Evolutionary conservation across 2,329 filamentous ascomycete genomes (phyloP), one percentile per base, ranked within the genome.

Genomic region (Cladosporium oxysporum): DNA sequence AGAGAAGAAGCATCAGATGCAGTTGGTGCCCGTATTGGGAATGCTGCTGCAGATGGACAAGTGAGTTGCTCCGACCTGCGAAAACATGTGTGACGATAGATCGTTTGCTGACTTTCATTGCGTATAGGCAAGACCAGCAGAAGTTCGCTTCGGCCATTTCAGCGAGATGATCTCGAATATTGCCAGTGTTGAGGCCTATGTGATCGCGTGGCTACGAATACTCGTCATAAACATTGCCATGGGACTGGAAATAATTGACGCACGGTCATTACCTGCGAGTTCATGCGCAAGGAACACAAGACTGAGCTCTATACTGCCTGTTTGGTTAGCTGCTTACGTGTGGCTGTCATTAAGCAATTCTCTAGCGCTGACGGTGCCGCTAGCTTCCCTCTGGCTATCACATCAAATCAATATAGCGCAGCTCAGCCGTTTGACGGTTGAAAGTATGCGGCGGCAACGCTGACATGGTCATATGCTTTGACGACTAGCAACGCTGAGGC

Each of bases 61-160:
- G 88, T 91, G 80, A 80, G 89, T 83, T 23, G 33, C 16, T 11
- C 4, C 12, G 10, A 12, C 14, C 1, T 5, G 7, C 7, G 16
- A 3, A 18, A 14, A 28, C 18, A 29, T 37, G 37, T 21, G 49
- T 64, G 65, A 26, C 58, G 64, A 52, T 64, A 18, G 5, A 29
- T 26, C 8, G 5, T 50, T 58, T 69, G 62, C 75, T 79, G 68
- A 77, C 68, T 29, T 55, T 44, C 41, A 5, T 57, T 58, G 14
- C 33, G 44, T 62, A 67, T 66, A 88, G 85, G 72, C 87, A 85
- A 71, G 93, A 97, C 71, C 91, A 95, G 79, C 89, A 95, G 79
- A 94, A 92, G 79, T 96, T 92, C 92, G 87, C 90, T 79, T 86
- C 88, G 21, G 92, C 90, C 2, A 88, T 96, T 58, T 82, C 83